A percentile compares a stretch with the other conserved stretches of the same genome.
Conservation (phyloP, 2,329 filamentous ascomycete species). For the Alternaria triticimaculans region DNA sequence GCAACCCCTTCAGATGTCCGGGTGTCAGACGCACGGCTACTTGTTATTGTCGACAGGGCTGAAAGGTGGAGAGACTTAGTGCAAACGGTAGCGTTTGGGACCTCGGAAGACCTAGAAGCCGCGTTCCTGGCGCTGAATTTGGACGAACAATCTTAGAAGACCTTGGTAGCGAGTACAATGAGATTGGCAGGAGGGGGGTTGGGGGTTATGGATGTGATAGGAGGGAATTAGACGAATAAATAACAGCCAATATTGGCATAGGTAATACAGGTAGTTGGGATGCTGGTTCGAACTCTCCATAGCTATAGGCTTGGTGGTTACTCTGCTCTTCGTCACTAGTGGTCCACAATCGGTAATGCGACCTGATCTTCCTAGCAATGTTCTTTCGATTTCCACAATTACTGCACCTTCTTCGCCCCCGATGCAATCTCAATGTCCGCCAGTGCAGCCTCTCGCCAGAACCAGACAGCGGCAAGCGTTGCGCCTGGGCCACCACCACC, state of each 20-base stretch:
- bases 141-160: background rate
- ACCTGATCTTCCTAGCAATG: background rate
- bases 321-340: background rate
- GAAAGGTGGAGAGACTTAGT: background rate
- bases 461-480: slow-evolving; percentile 21
- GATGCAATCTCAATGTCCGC: slow-evolving; percentile 15
- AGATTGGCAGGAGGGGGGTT: background rate
- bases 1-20: background rate
- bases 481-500: slow-evolving; percentile 19
- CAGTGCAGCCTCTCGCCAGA: slow-evolving; percentile 24
- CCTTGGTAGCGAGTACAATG: background rate
- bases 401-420: slow-evolving; percentile 17
- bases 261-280: background rate
- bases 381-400: background rate
- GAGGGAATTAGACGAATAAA: background rate
- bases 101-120: background rate
- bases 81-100: background rate
- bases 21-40: background rate
- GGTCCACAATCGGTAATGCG: background rate
- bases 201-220: background rate
- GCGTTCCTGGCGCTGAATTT: background rate
- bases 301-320: background rate
- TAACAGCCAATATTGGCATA: background rate
- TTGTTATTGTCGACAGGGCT: background rate
- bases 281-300: background rate